Conservation (phyloP, 352 stramenopile species). For the Phytopythium chamaehyphon region DNA sequence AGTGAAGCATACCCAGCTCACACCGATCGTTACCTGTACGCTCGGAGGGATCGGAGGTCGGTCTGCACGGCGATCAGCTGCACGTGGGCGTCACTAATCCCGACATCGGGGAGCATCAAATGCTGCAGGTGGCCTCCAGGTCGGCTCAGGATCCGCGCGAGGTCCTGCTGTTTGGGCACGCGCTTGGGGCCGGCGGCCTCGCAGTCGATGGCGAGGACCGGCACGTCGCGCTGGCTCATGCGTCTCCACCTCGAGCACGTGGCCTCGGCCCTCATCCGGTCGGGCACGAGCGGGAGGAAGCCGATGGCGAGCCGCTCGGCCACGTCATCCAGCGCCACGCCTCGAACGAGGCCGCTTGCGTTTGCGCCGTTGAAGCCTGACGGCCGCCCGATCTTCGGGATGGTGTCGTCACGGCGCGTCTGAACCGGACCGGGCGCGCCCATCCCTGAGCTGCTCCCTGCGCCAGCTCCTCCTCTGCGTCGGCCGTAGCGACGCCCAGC, state of each 20-base stretch:
- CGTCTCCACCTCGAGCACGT: conserved; percentile 56
- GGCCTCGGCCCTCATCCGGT: conserved; percentile 41
- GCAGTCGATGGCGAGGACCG: conserved; percentile 49
- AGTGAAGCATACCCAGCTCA: too few relatives aligned
- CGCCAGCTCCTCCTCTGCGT: too few relatives aligned
- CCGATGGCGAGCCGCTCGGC: conserved; percentile 36
- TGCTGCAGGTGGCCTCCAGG: conserved; percentile 24
- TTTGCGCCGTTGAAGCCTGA: background rate
- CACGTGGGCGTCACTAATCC: conserved; percentile 38
- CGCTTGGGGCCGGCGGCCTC: conserved; percentile 11
- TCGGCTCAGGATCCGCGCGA: conserved; percentile 34
- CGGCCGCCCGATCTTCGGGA: background rate
- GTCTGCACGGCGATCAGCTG: conserved; percentile 29
- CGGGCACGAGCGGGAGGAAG: conserved; percentile 47
- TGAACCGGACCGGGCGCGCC: background rate
- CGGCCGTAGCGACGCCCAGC: too few relatives aligned
- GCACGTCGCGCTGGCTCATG: conserved; percentile 33
- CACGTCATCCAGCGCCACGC: conserved; percentile 28
- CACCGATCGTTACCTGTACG: conserved; percentile 29
- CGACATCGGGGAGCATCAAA: conserved; percentile 41
- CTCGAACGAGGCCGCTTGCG: background rate
- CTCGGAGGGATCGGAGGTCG: conserved; percentile 37
- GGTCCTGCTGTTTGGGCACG: conserved; percentile 22
- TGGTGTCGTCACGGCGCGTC: too few relatives aligned
- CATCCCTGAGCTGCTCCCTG: background rate